Evolutionary conservation across 1,284 basidiomycete species (phyloP).

Genomic region (Tilletia caries): DNA sequence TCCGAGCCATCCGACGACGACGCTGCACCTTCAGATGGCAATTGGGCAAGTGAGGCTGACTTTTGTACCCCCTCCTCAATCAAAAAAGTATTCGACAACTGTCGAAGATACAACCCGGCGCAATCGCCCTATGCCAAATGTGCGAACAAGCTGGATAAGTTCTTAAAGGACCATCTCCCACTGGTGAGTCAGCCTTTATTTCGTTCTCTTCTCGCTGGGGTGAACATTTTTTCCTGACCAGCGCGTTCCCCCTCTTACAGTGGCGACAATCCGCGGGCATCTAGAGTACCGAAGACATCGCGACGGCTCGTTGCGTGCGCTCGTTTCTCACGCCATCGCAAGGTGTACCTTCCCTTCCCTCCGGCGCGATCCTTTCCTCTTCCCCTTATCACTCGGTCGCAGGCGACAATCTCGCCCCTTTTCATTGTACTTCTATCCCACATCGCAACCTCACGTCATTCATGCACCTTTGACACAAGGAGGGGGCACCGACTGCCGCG

Average conservation of each 20-base stretch:
- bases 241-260: neutral
- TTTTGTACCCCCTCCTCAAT: neutral
- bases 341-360: too few relatives aligned
- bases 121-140: slow-evolving; percentile 79
- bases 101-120: slow-evolving; percentile 81
- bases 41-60: too few relatives aligned
- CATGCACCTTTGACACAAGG: too few relatives aligned
- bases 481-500: too few relatives aligned
- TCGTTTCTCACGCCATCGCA: too few relatives aligned
- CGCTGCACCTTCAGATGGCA: neutral
- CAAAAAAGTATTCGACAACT: slow-evolving; percentile 86
- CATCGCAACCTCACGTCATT: too few relatives aligned
- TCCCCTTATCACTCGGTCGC: neutral
- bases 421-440: neutral
- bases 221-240: neutral
- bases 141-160: slow-evolving; percentile 73
- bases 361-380: too few relatives aligned
- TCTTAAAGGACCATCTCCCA: slow-evolving; percentile 46
- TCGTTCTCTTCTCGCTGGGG: neutral
- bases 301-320: too few relatives aligned
- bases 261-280: slow-evolving; percentile 12
- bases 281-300: neutral
- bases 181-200: slow-evolving; percentile 5
- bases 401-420: neutral
- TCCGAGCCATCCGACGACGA: too few relatives aligned